Conservation (phyloP, 495 filamentous ascomycete genomes). For the Cenococcum geophilum region DNA sequence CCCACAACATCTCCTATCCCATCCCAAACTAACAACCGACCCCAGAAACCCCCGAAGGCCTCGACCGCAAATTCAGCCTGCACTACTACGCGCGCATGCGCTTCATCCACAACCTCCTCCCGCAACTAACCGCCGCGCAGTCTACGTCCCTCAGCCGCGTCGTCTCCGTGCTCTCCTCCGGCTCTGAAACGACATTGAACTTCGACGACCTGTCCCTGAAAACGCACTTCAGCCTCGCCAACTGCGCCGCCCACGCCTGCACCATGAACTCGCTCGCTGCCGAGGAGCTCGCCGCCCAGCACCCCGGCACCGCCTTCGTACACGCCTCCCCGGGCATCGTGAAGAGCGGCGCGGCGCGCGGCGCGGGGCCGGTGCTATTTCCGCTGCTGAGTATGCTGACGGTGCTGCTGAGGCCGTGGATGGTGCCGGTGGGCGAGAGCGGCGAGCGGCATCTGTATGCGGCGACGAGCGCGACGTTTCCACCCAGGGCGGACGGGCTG, state of each 20-base stretch:
- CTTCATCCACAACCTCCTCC: slow-evolving; percentile 45
- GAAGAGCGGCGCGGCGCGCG: neutral
- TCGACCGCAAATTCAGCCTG: slow-evolving; percentile 50
- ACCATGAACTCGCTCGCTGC: slow-evolving; percentile 26
- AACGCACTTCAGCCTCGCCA: slow-evolving; percentile 1
- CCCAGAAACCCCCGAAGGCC: slow-evolving; percentile 53
- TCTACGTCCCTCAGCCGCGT: neutral
- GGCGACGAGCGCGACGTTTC: neutral
- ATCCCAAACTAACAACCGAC: too few relatives aligned
- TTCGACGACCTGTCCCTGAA: slow-evolving; percentile 3
- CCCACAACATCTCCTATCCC: too few relatives aligned
- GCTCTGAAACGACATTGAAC: neutral
- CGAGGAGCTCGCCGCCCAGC: slow-evolving; percentile 17
- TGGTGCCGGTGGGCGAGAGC: neutral
- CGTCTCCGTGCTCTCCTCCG: neutral
- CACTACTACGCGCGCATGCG: slow-evolving; percentile 58
- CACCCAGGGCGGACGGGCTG: neutral
- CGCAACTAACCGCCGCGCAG: slow-evolving; percentile 19
- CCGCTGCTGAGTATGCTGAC: neutral
- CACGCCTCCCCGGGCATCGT: slow-evolving; percentile 14
- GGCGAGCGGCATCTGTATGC: slow-evolving; percentile 6
- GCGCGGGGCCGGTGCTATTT: neutral
- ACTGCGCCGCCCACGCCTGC: slow-evolving; percentile 4
- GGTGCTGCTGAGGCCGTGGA: neutral
- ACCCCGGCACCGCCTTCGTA: slow-evolving; percentile 23